These are phyloP conservation scores for Halophytophthora polymorphica DNA, from an alignment of 352 stramenopile species.

Conservation along the genomic window DNA sequence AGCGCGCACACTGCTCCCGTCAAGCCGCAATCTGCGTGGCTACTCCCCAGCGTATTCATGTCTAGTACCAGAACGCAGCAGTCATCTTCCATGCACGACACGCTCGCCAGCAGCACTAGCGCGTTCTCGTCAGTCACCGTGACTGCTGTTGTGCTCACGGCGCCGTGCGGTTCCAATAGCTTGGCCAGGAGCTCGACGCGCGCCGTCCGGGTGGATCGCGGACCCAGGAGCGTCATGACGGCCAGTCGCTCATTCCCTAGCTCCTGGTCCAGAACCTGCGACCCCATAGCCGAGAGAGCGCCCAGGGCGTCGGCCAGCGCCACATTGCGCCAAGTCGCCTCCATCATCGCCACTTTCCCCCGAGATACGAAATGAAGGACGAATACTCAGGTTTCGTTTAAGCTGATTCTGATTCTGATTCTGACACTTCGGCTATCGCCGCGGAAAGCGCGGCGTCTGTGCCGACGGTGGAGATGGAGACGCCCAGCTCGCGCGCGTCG, in stretches of 20 bases:
- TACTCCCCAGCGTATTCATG: conserved; percentile 5
- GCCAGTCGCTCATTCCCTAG: conserved; percentile 51
- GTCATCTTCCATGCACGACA: conserved; percentile 46
- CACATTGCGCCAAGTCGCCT: conserved; percentile 40
- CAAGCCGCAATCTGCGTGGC: conserved; percentile 11
- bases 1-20: conserved; percentile 47
- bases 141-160: not conserved
- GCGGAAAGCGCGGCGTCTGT: conserved; percentile 1
- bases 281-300: conserved; percentile 29
- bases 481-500: conserved; percentile 50
- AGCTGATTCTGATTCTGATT: conserved; percentile 14
- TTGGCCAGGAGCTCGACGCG: conserved; percentile 32
- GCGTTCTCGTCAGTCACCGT: conserved; percentile 9
- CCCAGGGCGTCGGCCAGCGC: conserved; percentile 36
- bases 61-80: conserved; percentile 57
- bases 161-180: conserved; percentile 9
- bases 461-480: conserved; percentile 45
- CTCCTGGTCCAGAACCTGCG: conserved; percentile 37
- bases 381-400: no score
- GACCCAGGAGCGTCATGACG: conserved; percentile 42
- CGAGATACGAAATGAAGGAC: conserved; percentile 13
- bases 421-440: not conserved
- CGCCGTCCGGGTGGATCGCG: conserved; percentile 23
- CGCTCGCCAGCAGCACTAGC: conserved; percentile 39
- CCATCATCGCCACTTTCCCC: conserved; percentile 22